Percentiles rank a stretch among this genome's conserved stretches.
phyloP scores from a whole-genome alignment of 495 filamentous ascomycete species.

The Penicillium canescens region DNA sequence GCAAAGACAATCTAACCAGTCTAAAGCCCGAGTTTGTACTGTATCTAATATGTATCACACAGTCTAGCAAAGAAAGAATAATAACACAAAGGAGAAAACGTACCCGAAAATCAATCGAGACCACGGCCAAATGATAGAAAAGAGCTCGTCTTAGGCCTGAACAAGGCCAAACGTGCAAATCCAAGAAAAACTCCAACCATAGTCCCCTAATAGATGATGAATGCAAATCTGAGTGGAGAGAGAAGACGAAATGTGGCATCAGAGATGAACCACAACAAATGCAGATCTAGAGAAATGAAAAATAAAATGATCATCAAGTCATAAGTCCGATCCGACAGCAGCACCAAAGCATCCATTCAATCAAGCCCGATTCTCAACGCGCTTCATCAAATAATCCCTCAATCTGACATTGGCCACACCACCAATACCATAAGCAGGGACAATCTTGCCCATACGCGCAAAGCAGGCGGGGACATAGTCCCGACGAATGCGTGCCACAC shows the following conservation, averaged over 20 bases:
- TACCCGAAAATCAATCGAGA: background rate
- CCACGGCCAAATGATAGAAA: background rate
- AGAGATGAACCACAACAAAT: background rate
- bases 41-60: background rate
- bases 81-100: background rate
- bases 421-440: conserved; percentile 92
- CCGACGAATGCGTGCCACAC: conserved; percentile 62
- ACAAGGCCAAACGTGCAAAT: background rate
- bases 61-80: background rate
- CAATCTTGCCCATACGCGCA: conserved; percentile 85
- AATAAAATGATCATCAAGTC: conserved; percentile 3
- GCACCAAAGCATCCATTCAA: background rate
- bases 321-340: background rate
- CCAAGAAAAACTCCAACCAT: background rate
- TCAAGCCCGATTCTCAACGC: conserved; percentile 35
- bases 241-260: background rate
- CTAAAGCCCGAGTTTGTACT: background rate
- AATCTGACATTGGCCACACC: conserved; percentile 84
- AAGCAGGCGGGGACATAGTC: conserved; percentile 78
- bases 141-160: background rate
- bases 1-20: background rate
- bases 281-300: background rate
- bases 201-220: background rate
- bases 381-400: conserved; percentile 58
- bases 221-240: conserved; percentile 5